Evolutionary conservation across 2,329 filamentous ascomycete species (phyloP), one percentile per base, ranked within the genome.

Genomic region (Cryphonectria naterciae): DNA sequence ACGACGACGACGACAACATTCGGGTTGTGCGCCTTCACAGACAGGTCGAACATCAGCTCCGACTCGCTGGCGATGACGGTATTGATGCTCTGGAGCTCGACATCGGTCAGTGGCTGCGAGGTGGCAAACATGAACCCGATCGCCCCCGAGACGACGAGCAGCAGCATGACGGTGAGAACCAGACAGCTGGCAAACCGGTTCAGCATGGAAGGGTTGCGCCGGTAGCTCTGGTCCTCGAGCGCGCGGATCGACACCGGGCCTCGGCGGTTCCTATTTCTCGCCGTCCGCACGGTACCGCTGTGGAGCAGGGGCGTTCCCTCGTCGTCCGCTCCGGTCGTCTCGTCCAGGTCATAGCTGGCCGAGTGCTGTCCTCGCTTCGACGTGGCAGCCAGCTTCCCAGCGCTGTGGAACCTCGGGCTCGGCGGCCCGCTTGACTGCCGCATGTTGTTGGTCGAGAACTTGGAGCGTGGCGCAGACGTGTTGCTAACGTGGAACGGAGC

Each of bases 31-130:
- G 95, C 96, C 75, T 89, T 89, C 72, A 99, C 93, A 28, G 93
- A 89, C 65, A 99, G 83, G 80, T 99, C 95, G 77, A 98, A 88
- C 89, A 99, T 97, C 58, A 99, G 87, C 79, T 98, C 95, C 79
- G 97, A 93, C 80, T 97, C 93, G 76, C 93, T 97, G 2, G 95
- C 95, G 65, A 98, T 87, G 35, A 99, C 94, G 75, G 97, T 97
- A 76, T 92, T 89, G 75, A 99, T 94, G 74, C 91, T 91, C 69
- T 92, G 85, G 61, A 98, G 89, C 74, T 92, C 86, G 71, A 98
- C 92, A 74, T 93, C 89, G 37, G 89, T 88, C 64, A 99, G 87
- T 8, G 95, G 93, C 77, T 97, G 94, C 41, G 95, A 97, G 28
- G 95, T 95, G 62, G 94, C 93, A 81, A 98, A 92, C 81, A 98